phyloP scores from a whole-genome alignment of 2,329 filamentous ascomycete genomes.

The Alternaria novae-zelandiae region DNA sequence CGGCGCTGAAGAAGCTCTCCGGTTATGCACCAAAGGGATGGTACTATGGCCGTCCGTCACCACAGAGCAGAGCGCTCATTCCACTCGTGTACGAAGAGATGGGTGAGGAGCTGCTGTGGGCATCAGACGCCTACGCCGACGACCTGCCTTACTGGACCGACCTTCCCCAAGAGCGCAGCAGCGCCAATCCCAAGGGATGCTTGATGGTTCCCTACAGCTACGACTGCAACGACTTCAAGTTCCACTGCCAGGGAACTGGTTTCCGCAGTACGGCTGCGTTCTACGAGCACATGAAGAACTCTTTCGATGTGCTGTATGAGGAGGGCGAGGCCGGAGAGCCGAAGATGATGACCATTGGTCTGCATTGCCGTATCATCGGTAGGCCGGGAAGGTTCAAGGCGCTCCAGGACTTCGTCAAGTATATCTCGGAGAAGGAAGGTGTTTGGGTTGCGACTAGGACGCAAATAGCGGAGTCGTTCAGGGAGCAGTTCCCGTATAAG shows the following conservation, averaged over 20 bases:
- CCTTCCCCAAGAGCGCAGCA: constrained; percentile 56
- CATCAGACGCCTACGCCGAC: constrained; percentile 60
- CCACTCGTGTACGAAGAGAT: constrained; percentile 62
- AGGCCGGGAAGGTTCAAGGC: constrained; percentile 60
- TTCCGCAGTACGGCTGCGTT: constrained; percentile 56
- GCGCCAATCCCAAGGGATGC: constrained; percentile 53
- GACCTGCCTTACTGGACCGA: constrained; percentile 65
- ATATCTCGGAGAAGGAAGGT: constrained; percentile 59
- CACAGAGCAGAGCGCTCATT: constrained; percentile 55
- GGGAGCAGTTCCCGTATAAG: constrained; percentile 57
- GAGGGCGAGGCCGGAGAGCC: constrained; percentile 51
- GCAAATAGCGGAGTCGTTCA: constrained; percentile 60
- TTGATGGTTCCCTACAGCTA: constrained; percentile 63
- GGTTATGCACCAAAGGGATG: constrained; percentile 58
- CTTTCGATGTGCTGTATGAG: constrained; percentile 62
- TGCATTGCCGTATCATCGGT: constrained; percentile 62
- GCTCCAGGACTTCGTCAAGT: constrained; percentile 60
- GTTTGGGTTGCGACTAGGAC: constrained; percentile 63
- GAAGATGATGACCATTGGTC: constrained; percentile 63
- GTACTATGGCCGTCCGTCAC: constrained; percentile 58
- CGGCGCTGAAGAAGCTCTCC: constrained; percentile 50
- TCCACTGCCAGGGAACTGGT: constrained; percentile 51
- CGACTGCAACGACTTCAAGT: constrained; percentile 63
- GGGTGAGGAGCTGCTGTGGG: constrained; percentile 58
- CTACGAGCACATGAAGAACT: constrained; percentile 56